A percentile compares a stretch with the other conserved stretches of the same genome.
These are phyloP conservation scores for Lodderomyces pseudojiufengensis DNA, from an alignment of 1,139 yeast genomes.

Conservation along the genomic window DNA sequence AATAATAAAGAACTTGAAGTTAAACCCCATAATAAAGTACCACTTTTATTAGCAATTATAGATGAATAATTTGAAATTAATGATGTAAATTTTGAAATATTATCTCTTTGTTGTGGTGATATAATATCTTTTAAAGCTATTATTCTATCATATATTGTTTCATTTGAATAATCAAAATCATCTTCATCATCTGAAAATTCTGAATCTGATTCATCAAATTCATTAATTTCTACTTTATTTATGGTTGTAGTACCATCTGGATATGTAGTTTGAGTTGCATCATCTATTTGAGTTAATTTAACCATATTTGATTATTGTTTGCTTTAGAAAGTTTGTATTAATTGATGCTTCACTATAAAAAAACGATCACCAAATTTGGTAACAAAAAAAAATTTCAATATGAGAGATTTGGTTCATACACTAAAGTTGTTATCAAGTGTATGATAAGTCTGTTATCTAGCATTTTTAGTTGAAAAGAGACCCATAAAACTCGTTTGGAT, in stretches of 20 bases:
- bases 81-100: slow-evolving; percentile 33
- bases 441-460: too few species aligned
- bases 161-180: slow-evolving; percentile 76
- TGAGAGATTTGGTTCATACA: too few species aligned
- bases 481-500: too few species aligned
- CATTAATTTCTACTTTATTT: slow-evolving; percentile 5
- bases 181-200: slow-evolving; percentile 50
- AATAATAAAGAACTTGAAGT: slow-evolving; percentile 81
- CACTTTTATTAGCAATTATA: slow-evolving; percentile 55
- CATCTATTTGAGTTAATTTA: slow-evolving; percentile 68
- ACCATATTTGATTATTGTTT: slow-evolving; percentile 49
- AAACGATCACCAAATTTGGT: too few species aligned
- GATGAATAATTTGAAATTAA: slow-evolving; percentile 37
- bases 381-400: too few species aligned
- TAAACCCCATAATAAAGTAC: slow-evolving; percentile 77
- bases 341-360: too few species aligned
- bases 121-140: slow-evolving; percentile 88
- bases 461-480: too few species aligned
- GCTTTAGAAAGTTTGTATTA: too few species aligned
- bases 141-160: slow-evolving; percentile 81
- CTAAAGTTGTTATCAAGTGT: too few species aligned
- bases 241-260: slow-evolving; percentile 16
- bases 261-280: slow-evolving; percentile 29
- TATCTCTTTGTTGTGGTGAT: slow-evolving; percentile 80
- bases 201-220: slow-evolving; percentile 14